Evolutionary conservation across 805 yeast species (phyloP).

Genomic region (Teunomyces aglyptinius): DNA sequence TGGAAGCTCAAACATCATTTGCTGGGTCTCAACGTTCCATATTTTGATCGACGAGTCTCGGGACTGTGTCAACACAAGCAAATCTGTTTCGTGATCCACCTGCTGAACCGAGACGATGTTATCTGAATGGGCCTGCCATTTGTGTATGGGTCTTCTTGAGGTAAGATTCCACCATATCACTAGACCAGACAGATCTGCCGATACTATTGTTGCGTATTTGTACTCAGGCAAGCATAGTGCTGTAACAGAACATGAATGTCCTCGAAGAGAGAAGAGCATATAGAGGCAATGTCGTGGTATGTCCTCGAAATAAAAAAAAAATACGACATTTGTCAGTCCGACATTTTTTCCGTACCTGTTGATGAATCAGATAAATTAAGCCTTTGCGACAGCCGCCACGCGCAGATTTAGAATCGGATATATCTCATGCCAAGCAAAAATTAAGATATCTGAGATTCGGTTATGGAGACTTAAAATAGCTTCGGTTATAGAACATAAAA

Average conservation of each 20-base stretch:
- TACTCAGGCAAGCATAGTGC: constrained; percentile 7
- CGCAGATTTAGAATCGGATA: no score
- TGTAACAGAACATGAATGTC: constrained; percentile 18
- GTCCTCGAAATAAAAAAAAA: no score
- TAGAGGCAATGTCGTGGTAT: neutral
- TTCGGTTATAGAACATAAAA: no score
- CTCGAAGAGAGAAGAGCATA: constrained; percentile 18
- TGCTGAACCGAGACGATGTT: constrained; percentile 32
- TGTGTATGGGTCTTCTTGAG: constrained; percentile 52
- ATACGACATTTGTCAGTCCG: neutral
- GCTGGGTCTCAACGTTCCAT: constrained; percentile 12
- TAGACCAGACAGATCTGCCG: constrained; percentile 65
- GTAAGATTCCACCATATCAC: constrained; percentile 63
- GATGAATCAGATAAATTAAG: no score
- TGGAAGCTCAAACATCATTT: constrained; percentile 50
- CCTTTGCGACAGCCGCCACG: no score
- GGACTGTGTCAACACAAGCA: constrained; percentile 16
- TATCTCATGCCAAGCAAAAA: no score
- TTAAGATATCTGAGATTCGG: no score
- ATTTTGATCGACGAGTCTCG: constrained; percentile 11
- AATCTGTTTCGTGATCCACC: constrained; percentile 29
- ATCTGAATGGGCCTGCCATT: constrained; percentile 60
- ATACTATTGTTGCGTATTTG: constrained; percentile 29
- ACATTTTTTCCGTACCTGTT: neutral
- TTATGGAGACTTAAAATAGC: no score